Base-by-base conservation (phyloP, 257 asterid species). In the Solanum dulcamara region DNA sequence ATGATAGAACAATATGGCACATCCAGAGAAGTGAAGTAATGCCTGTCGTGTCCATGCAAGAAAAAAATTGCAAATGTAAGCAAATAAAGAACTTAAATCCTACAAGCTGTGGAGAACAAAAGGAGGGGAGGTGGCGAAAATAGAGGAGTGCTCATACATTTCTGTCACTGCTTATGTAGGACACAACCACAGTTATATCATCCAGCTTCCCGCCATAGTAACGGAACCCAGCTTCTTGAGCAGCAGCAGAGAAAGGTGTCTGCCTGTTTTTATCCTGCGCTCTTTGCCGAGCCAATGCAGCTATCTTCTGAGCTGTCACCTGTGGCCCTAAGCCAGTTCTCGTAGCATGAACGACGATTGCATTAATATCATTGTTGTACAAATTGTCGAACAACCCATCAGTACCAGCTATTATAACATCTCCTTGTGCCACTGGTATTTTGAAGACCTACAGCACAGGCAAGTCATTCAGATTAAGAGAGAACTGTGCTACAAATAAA, bases 231-330 rank as follows among this genome's bases (percentile, higher is more conserved):
- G 98, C 98, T 86, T 97, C 98, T 88, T 95, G 98, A 33, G 99
- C 99, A 70, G 99, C 98, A 59, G 97, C n/a, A 79, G 99, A 94
- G 92, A 96, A 96, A 84, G 99, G 99, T 37, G 98, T 94, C 92
- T 94, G 99, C 85, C 98, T 84, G 92, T 93, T 90, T 70, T 90
- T 95, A 91, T 97, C 99, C 85, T 84, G 93, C 46, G 99, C 99
- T 67, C 99, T 88, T 88, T 95, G 97, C 5, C 95, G 94, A 12
- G 99, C 98, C 89, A 97, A 88, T 48, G 97, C 98, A 66, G 97
- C 97, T 74, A 97, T 89, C 92, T 93, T 93, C 88, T 95, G 99
- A 59, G 99, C 98, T 3, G 98, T 92, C 86, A 94, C 95, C 88
- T 97, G 93, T 86, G 99, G 99, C 84, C 90, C 94, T 32, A 95